Base-by-base conservation (phyloP, 768 basidiomycete genomes). In the Podaxis sp. region DNA sequence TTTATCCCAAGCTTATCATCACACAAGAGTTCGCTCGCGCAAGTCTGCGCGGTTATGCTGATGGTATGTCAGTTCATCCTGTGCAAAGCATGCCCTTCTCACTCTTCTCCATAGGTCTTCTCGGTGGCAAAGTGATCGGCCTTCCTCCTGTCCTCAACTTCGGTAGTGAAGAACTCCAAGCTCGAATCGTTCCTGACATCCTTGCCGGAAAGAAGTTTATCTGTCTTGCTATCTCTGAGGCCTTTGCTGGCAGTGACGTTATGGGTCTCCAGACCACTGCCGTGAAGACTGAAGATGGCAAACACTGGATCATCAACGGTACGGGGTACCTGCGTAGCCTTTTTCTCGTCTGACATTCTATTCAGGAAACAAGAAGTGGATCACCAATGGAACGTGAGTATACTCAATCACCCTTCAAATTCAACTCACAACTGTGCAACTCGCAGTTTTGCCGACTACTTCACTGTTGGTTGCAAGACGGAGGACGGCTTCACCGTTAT, bases 111-210 rank as follows among this genome's bases (percentile, higher is more conserved):
- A 44, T 21, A 83, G 73, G 86, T 66, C 77, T 93, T 55, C 77
- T 90, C 55, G 85, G 85, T 32, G 92, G 93, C 44, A 86, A 84
- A 67, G 89, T 93, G 67, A 94, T 95, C 59, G 92, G 92, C 46
- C 79, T 94, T 5, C 92, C 93, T 3, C 93, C 93, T 0, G 85
- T 95, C n/a, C 79, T 95, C 59, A 94, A 96, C 77, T 96, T 93
- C 65, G 94, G 86, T 9, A 82, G 82, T 42, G 82, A 84, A 13
- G 85, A 86, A 66, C 72, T 85, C 52, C 82, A 79, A 66, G 78
- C 79, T 27, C 80, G 77, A 67, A 72, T 88, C 42, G 74, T 90
- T 10, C 85, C 86, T 1, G 88, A 90, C 47, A 83, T 92, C 3
- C 77, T 93, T 57, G 71, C 77, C 37, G 90, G 88, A 40, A 89